Conservation (phyloP, 2,329 filamentous ascomycete genomes). For the Scytalidium sp. region DNA sequence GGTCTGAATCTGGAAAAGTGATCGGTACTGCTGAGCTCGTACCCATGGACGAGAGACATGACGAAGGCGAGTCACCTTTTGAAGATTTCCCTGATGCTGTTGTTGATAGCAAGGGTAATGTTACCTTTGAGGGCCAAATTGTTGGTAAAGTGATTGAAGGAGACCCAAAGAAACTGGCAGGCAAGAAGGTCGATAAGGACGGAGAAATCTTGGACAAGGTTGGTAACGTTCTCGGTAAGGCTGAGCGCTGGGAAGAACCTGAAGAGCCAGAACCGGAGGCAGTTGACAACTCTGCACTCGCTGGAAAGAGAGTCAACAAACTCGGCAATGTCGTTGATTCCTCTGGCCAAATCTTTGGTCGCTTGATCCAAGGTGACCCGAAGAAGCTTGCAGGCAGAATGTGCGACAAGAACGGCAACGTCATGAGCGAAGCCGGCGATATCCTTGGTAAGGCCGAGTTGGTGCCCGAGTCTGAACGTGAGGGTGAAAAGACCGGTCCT, state of each 20-base stretch:
- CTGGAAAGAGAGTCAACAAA: constrained; percentile 71
- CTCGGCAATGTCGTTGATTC: constrained; percentile 59
- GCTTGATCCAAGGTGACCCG: constrained; percentile 64
- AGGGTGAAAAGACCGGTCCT: constrained; percentile 61
- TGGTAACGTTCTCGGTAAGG: constrained; percentile 65
- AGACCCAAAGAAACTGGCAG: constrained; percentile 60
- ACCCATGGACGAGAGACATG: constrained; percentile 50
- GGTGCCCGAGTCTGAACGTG: constrained; percentile 63
- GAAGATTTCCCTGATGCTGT: constrained; percentile 55
- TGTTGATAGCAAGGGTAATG: constrained; percentile 51
- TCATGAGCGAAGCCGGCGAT: constrained; percentile 71
- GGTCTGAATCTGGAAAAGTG: constrained; percentile 66
- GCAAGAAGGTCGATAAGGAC: constrained; percentile 65
- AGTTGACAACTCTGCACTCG: constrained; percentile 57
- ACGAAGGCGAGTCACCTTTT: constrained; percentile 48
- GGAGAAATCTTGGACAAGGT: constrained; percentile 65
- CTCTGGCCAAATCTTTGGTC: constrained; percentile 55
- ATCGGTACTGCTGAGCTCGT: constrained; percentile 66
- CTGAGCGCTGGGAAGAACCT: constrained; percentile 62
- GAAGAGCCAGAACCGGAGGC: constrained; percentile 43
- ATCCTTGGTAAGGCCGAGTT: constrained; percentile 66
- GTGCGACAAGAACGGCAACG: constrained; percentile 69
- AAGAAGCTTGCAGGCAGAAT: constrained; percentile 64
- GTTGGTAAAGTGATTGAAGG: constrained; percentile 61
- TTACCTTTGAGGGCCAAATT: constrained; percentile 50